Percentiles rank a stretch among this genome's conserved stretches.
These are phyloP conservation scores for Lecanoromycetidae sp. DNA, from an alignment of 2,329 filamentous ascomycete genomes.

Conservation along the genomic window DNA sequence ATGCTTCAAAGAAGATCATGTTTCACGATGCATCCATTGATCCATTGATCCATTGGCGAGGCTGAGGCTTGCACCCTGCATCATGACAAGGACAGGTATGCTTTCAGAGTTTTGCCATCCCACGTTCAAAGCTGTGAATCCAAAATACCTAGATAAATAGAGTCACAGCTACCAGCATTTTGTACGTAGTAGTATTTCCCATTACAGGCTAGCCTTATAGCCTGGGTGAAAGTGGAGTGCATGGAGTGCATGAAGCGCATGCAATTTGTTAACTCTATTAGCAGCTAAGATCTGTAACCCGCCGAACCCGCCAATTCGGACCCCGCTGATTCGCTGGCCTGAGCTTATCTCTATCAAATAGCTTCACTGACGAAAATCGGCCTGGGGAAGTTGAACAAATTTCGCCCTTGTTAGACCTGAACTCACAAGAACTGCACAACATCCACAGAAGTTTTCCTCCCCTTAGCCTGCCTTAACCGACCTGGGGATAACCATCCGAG, in stretches of 20 bases:
- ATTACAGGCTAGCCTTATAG: not conserved
- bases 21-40: too few relatives aligned
- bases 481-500: conserved; percentile 1
- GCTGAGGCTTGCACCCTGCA: not conserved
- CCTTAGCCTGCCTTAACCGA: not conserved
- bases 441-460: not conserved
- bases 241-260: conserved; percentile 4
- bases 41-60: not conserved
- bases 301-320: too few relatives aligned
- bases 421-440: not conserved
- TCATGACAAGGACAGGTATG: too few relatives aligned
- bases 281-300: conserved; percentile 4
- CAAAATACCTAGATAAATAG: not conserved
- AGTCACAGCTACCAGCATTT: not conserved
- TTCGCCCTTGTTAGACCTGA: not conserved
- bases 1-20: not conserved
- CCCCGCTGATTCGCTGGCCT: not conserved
- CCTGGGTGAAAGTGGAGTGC: conserved; percentile 6
- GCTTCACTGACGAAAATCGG: not conserved
- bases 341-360: conserved; percentile 7
- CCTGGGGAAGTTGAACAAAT: not conserved
- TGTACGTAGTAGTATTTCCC: not conserved
- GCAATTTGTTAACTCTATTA: not conserved
- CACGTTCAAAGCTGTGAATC: not conserved
- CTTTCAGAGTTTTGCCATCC: not conserved